Base-by-base conservation (phyloP, 2,329 filamentous ascomycete species). In the Pseudogymnoascus sp. region DNA sequence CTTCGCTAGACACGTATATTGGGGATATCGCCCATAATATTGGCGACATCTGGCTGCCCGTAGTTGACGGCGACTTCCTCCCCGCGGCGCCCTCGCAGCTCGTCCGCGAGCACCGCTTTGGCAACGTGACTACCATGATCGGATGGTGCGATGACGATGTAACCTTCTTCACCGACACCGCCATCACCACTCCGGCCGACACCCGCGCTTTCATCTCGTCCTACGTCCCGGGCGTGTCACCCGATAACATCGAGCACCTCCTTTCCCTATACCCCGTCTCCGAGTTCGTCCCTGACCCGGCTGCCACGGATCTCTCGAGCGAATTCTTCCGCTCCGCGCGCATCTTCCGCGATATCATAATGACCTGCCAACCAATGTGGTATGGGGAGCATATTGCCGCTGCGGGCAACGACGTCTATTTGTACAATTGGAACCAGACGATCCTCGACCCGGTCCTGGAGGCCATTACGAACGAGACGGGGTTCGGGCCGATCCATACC, bases 401-500 rank as follows among this genome's bases (percentile, higher is more conserved):
- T 1, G 71, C 70, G 27, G 74, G 71, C 3, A 75, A 74, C 63
- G 67, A 69, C 4, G 77, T 80, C 4, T 83, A 78, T 66, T 69
- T 82, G 1, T 82, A 79, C 68, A 71, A 77, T 63, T 80, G 78
- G 72, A 84, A 84, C 68, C 80, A 82, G 66, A 83, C 81, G 0
- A 74, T 83, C n/a, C 70, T 82, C 1, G 77, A 75, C 2, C 72
- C 75, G 0, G 73, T 79, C 31, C 67, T 82, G n/a, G 69, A 70
- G 8, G 60, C 71, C 2, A 66, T 66, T 21, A 55, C 48, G 3
- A 73, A 73, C 8, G 65, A 71, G 2, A 70, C 73, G 1, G 77
- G 77, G 0, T 66, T 78, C 4, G 80, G 80, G 29, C 72, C 77
- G 0, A 73, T 80, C 4, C 81, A 84, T 67, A 80, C 79, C 0